Evolutionary conservation across 257 asterid genomes (phyloP).

Genomic region (Perilla frutescens): DNA sequence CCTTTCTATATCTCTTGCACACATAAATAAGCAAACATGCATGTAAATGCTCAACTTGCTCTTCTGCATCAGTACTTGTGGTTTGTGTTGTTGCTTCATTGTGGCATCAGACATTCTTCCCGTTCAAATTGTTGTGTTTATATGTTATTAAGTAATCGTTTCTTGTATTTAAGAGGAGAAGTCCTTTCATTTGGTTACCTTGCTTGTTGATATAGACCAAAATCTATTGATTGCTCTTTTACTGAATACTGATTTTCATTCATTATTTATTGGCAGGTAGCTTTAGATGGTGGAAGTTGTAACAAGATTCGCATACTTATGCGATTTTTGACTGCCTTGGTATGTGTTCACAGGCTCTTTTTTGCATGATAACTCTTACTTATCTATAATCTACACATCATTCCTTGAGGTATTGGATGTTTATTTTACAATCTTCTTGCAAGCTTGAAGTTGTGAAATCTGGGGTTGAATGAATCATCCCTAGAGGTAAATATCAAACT

Average conservation of each 20-base stretch:
- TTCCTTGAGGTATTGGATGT: slow-evolving; percentile 8
- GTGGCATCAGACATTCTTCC: slow-evolving; percentile 14
- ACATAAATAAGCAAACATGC: not conserved
- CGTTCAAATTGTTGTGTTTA: slow-evolving; percentile 15
- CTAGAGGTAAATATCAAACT: slow-evolving; percentile 17
- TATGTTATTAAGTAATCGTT: not conserved
- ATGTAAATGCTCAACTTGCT: not conserved
- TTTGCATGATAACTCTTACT: slow-evolving; percentile 26
- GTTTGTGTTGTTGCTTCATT: slow-evolving; percentile 27
- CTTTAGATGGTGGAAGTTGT: slow-evolving; percentile 73
- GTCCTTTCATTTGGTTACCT: not conserved
- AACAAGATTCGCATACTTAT: slow-evolving; percentile 77
- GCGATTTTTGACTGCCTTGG: slow-evolving; percentile 92
- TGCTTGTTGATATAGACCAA: slow-evolving; percentile 20
- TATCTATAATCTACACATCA: not conserved
- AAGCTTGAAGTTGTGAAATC: slow-evolving; percentile 5
- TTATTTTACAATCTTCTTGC: slow-evolving; percentile 3
- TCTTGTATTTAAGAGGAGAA: slow-evolving; percentile 16
- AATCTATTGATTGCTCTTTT: slow-evolving; percentile 7
- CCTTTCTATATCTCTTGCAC: not conserved
- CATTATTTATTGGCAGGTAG: slow-evolving; percentile 60
- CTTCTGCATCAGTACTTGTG: slow-evolving; percentile 23
- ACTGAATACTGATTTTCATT: slow-evolving; percentile 22
- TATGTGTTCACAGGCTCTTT: slow-evolving; percentile 43
- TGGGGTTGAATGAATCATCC: not conserved